phyloP scores from a whole-genome alignment of 371 early-diverging fungal species.

The Mycotypha africana region DNA sequence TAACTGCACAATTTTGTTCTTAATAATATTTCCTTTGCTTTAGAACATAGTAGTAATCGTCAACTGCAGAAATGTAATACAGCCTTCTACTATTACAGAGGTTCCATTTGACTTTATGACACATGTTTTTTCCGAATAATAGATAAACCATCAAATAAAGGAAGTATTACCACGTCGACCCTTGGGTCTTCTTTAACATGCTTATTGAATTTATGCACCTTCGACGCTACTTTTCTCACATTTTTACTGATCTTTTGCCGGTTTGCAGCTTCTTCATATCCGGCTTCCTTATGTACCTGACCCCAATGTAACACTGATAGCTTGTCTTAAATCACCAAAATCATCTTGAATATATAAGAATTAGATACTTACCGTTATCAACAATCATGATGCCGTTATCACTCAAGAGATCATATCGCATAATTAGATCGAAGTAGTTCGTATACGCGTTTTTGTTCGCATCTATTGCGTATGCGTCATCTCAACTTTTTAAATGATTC shows the following conservation, averaged over 20 bases:
- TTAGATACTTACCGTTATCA: slow-evolving; percentile 49
- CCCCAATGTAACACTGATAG: slow-evolving; percentile 41
- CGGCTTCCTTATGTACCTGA: slow-evolving; percentile 31
- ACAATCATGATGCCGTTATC: slow-evolving; percentile 47
- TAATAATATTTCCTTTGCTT: too few species aligned
- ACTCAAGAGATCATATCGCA: slow-evolving; percentile 43
- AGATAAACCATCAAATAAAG: slow-evolving; percentile 63
- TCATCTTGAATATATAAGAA: not conserved
- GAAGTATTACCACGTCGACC: slow-evolving; percentile 55
- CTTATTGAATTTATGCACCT: slow-evolving; percentile 58
- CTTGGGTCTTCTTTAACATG: slow-evolving; percentile 58
- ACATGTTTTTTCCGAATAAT: slow-evolving; percentile 40
- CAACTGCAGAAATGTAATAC: too few species aligned
- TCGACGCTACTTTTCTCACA: slow-evolving; percentile 30
- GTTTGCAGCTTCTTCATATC: slow-evolving; percentile 3
- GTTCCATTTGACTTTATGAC: too few species aligned
- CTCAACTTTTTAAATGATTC: not conserved
- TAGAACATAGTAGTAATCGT: too few species aligned
- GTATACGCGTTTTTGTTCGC: slow-evolving; percentile 59
- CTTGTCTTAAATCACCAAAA: too few species aligned
- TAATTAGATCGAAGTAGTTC: slow-evolving; percentile 44
- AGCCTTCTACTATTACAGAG: too few species aligned
- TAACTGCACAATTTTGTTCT: too few species aligned
- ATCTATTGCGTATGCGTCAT: too few species aligned
- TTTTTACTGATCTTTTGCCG: slow-evolving; percentile 15